Evolutionary conservation across 2,329 filamentous ascomycete genomes (phyloP).

Genomic region (Sclerotinia spermophila): DNA sequence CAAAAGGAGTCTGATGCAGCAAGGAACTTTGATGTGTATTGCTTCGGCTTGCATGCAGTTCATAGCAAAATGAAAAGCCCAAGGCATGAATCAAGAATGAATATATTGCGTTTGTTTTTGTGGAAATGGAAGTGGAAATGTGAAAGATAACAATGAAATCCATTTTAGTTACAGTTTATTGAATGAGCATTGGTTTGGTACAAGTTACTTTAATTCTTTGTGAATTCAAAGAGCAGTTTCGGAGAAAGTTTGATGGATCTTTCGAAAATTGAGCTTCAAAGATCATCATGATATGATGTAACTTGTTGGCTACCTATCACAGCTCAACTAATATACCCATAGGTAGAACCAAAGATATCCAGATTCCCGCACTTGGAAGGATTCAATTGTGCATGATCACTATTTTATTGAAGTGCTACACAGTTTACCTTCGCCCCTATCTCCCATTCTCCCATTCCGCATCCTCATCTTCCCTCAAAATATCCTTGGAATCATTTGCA

Average conservation of each 20-base stretch:
- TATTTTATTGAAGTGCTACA: background rate
- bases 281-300: conserved; percentile 13
- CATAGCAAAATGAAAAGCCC: conserved; percentile 36
- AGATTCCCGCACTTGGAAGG: background rate
- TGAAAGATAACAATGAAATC: conserved; percentile 13
- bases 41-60: conserved; percentile 36
- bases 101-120: conserved; percentile 19
- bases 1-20: conserved; percentile 32
- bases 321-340: conserved; percentile 8
- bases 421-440: background rate
- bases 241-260: background rate
- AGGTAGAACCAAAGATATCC: conserved; percentile 6
- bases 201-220: conserved; percentile 15
- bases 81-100: conserved; percentile 31
- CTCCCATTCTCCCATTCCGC: background rate
- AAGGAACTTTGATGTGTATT: conserved; percentile 36
- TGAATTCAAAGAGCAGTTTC: conserved; percentile 7
- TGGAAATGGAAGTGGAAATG: conserved; percentile 16
- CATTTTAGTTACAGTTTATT: conserved; percentile 11
- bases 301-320: conserved; percentile 1
- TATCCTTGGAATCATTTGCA: background rate
- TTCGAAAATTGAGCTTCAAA: background rate
- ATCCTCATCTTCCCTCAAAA: background rate
- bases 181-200: conserved; percentile 15
- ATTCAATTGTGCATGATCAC: too few species aligned